Conservation (phyloP, 768 basidiomycete genomes). For the Sutorius australiensis region DNA sequence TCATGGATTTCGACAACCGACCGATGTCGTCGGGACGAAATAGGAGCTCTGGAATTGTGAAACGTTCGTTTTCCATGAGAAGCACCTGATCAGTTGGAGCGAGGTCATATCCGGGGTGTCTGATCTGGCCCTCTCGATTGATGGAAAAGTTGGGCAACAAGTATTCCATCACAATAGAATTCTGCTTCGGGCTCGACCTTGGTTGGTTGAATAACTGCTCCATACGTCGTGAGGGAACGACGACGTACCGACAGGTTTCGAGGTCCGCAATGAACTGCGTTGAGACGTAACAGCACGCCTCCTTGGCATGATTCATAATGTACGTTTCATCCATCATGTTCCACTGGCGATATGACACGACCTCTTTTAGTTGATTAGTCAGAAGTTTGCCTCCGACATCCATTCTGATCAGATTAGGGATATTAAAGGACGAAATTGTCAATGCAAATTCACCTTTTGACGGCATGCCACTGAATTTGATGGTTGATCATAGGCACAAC, state of each 20-base stretch:
- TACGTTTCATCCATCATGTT: constrained; percentile 98
- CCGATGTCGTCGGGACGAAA: constrained; percentile 91
- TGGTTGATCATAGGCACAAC: constrained; percentile 79
- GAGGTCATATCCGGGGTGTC: constrained; percentile 48
- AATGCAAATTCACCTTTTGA: constrained; percentile 59
- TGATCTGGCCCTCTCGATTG: constrained; percentile 57
- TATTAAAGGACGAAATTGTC: constrained; percentile 10
- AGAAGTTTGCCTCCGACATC: constrained; percentile 94
- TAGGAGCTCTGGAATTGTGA: constrained; percentile 87
- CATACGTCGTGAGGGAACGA: constrained; percentile 12
- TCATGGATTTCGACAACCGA: constrained; percentile 33
- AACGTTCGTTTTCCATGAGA: constrained; percentile 87
- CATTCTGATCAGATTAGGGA: constrained; percentile 50
- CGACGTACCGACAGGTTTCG: constrained; percentile 71
- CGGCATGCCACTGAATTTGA: constrained; percentile 71
- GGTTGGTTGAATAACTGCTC: constrained; percentile 18
- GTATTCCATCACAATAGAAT: constrained; percentile 81
- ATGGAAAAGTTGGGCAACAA: constrained; percentile 83
- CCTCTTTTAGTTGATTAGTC: constrained; percentile 92
- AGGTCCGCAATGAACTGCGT: constrained; percentile 67
- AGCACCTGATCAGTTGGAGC: constrained; percentile 65
- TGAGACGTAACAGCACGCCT: constrained; percentile 85
- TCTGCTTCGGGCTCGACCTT: constrained; percentile 54
- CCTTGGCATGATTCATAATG: constrained; percentile 91
- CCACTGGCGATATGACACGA: constrained; percentile 94